A percentile compares a stretch with the other conserved stretches of the same genome.
phyloP scores from a whole-genome alignment of 495 filamentous ascomycete genomes.

The Daldinia childiae region DNA sequence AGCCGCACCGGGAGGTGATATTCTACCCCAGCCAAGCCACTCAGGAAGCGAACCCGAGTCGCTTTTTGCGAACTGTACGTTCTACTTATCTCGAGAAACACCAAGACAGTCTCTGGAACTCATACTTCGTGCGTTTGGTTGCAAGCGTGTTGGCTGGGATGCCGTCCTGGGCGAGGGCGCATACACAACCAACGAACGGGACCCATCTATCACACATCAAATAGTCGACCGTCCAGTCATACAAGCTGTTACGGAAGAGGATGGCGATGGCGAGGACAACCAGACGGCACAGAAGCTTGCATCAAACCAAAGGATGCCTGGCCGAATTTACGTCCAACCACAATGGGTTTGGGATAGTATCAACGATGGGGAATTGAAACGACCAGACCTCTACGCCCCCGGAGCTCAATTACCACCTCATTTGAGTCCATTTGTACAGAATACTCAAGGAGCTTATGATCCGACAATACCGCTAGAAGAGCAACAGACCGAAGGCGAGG shows the following conservation, averaged over 20 bases:
- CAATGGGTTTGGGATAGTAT: conserved; percentile 99
- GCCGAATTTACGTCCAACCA: conserved; percentile 90
- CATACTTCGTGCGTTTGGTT: conserved; percentile 91
- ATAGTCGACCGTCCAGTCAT: conserved; percentile 88
- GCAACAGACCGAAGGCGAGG: conserved; percentile 82
- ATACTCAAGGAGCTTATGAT: conserved; percentile 84
- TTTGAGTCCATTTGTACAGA: conserved; percentile 94
- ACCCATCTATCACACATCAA: conserved; percentile 92
- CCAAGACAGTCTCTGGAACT: conserved; percentile 92
- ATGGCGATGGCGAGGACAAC: conserved; percentile 65
- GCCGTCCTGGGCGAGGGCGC: conserved; percentile 86
- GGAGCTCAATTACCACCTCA: conserved; percentile 91
- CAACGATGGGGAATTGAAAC: conserved; percentile 86
- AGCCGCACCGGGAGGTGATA: conserved; percentile 79
- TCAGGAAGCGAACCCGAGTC: conserved; percentile 64
- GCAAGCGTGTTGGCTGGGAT: conserved; percentile 96
- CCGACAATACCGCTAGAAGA: conserved; percentile 83
- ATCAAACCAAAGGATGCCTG: conserved; percentile 76
- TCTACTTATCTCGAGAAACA: conserved; percentile 94
- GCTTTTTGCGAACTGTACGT: conserved; percentile 85
- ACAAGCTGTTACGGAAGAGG: conserved; percentile 65
- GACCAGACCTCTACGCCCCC: conserved; percentile 87
- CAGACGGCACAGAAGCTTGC: conserved; percentile 63
- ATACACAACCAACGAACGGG: conserved; percentile 86
- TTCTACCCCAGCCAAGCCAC: conserved; percentile 81